Evolutionary conservation across 495 filamentous ascomycete genomes (phyloP), one percentile per base, ranked within the genome.

Genomic region (Trichoderma erinaceum): DNA sequence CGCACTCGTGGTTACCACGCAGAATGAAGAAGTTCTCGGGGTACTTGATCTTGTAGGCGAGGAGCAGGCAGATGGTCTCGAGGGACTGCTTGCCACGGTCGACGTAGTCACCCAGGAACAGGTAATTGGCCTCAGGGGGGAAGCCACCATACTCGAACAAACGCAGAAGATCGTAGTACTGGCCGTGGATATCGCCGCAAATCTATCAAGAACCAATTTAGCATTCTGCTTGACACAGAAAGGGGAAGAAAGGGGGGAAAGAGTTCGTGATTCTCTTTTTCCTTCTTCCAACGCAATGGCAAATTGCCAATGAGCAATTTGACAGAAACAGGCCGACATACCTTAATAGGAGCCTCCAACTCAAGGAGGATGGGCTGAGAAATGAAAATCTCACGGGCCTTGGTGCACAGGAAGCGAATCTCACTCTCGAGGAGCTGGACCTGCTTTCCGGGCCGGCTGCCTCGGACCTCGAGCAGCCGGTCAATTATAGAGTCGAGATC

Each of bases 21-120:
- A 99, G 86, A 73, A 99, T 90, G 84, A 99, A 99, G 86, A 99
- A 99, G 85, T 99, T 99, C 84, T 99, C 95, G 46, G 95, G 95
- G 78, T 97, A 99, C 83, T 98, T 98, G 86, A 99, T 99, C 87
- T 99, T 99, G 87, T 99, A 99, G 18, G 95, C 95, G 13, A 99
- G 87, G 66, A 99, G 87, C 68, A 99, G 85, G 84, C 95, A 99
- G 83, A 99, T 99, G 69, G 95, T 99, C 85, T 99, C 95, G 43
- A 99, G 89, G 4, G 96, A 98, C 82, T 99, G 95, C 86, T 99
- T 99, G 81, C 95, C 95, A 83, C 95, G 89, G 79, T 99, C 95
- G 73, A 99, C 95, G 76, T 99, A 99, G 75, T 99, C 95, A 72
- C 95, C 95, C 25, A 99, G 91, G 87, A 99, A 99, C 69, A 99